Base-by-base conservation (phyloP, 1,139 yeast species). In the Debaryomycetaceae sp. region DNA sequence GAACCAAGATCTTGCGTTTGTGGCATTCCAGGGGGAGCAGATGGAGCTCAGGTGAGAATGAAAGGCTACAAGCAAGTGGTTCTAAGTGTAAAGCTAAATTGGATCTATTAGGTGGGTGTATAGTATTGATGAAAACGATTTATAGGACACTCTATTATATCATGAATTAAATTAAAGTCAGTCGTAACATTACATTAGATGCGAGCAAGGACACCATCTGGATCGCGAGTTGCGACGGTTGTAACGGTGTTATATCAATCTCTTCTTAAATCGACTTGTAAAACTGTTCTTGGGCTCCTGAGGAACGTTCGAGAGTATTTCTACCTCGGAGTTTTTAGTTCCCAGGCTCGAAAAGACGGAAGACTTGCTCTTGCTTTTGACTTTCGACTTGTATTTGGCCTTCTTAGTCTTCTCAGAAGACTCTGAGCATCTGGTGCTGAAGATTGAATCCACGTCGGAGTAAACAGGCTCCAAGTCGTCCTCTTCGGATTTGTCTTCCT, bases 361-460 rank as follows among this genome's bases (percentile, higher is more conserved):
- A 30, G 24, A 23, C 30, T 13, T 39, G 30, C 9, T 22, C 13
- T 14, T 38, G 27, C 20, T 38, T 27, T 31, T 40, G 9, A 1
- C 4, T 17, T 6, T 31, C 41, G n/a, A 14, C 11, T 13, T 13
- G 6, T 4, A 20, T 20, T 34, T 39, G 24, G 6, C 31, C 24
- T 24, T 31, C 37, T 6, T 45, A 41, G 2, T 41, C 45, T 23
- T 43, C 17, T 36, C 47, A 50, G 34, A 23, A 8, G 31, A 27
- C 31, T 27, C 31, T 27, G 31, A 27, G 11, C 8, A 27, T 27
- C 31, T 27, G 31, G 58, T 57, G 42, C 60, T 56, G 45, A 58
- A 58, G 40, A 58, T 57, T 24, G 61, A 58, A 36, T 60, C 57
- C 39, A 57, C 60, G 37, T 58, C 49, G 13, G 62, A 57, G 42